These are phyloP conservation scores for Hymenoscyphus fraxineus DNA, from an alignment of 2,329 filamentous ascomycete genomes.

Conservation along the genomic window DNA sequence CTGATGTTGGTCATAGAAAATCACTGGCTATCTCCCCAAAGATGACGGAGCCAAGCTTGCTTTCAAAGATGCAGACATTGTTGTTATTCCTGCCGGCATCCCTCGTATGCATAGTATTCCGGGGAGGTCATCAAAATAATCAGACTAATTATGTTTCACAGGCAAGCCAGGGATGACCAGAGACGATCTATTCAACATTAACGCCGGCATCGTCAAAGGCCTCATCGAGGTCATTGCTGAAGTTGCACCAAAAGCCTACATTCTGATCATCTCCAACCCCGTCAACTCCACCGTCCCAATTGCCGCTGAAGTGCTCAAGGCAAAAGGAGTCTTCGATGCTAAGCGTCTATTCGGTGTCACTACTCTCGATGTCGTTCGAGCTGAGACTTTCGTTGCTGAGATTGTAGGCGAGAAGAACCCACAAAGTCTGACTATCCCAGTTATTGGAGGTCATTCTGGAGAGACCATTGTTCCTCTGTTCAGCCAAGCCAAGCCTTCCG, in stretches of 20 bases:
- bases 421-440: slow-evolving; percentile 78
- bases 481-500: slow-evolving; percentile 78
- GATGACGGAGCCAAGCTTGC: slow-evolving; percentile 82
- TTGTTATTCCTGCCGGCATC: slow-evolving; percentile 97
- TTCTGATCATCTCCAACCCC: slow-evolving; percentile 97
- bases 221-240: slow-evolving; percentile 86
- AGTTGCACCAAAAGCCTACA: slow-evolving; percentile 85
- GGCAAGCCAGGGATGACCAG: slow-evolving; percentile 99
- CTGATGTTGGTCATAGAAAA: slow-evolving; percentile 56
- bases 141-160: slow-evolving; percentile 39
- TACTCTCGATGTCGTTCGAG: slow-evolving; percentile 95
- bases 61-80: slow-evolving; percentile 89
- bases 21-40: slow-evolving; percentile 81
- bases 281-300: slow-evolving; percentile 99
- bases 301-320: slow-evolving; percentile 93
- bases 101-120: slow-evolving; percentile 64
- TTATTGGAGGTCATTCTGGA: slow-evolving; percentile 95
- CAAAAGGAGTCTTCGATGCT: slow-evolving; percentile 86
- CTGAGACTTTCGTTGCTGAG: slow-evolving; percentile 91
- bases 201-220: slow-evolving; percentile 94
- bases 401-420: slow-evolving; percentile 80
- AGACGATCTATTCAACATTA: slow-evolving; percentile 99
- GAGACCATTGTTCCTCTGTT: slow-evolving; percentile 98
- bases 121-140: slow-evolving; percentile 11
- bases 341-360: slow-evolving; percentile 98